phyloP scores from a whole-genome alignment of 148 eudicot genomes.

The Camellia lanceoleosa region DNA sequence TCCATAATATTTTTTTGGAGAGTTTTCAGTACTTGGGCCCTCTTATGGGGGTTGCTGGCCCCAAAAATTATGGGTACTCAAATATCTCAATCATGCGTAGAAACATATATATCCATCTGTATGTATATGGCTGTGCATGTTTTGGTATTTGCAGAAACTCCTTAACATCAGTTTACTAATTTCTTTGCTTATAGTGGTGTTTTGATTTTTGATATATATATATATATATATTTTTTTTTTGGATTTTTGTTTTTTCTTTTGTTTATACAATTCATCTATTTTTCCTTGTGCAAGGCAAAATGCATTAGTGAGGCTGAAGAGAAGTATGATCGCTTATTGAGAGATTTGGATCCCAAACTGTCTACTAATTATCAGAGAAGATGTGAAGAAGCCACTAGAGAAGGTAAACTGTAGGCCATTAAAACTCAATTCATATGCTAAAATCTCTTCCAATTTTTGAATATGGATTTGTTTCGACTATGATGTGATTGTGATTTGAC shows the following conservation, averaged over 20 bases:
- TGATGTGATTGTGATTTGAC: neutral
- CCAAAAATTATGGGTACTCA: neutral
- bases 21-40: neutral
- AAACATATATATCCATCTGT: neutral
- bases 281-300: slow-evolving; percentile 48
- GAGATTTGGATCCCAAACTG: slow-evolving; percentile 63
- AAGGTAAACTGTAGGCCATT: slow-evolving; percentile 45
- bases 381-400: slow-evolving; percentile 96
- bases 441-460: neutral
- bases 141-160: neutral
- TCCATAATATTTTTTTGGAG: neutral
- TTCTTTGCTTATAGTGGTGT: neutral
- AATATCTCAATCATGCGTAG: neutral
- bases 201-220: neutral
- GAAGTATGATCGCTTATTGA: slow-evolving; percentile 54
- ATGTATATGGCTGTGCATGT: neutral
- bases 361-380: slow-evolving; percentile 58
- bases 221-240: neutral
- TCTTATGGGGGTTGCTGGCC: neutral
- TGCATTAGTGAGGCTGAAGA: slow-evolving; percentile 73
- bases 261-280: neutral
- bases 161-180: neutral
- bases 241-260: neutral
- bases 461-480: neutral
- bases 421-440: neutral